These are phyloP conservation scores for Penicillium macrosclerotiorum DNA, from an alignment of 495 filamentous ascomycete species.

Conservation along the genomic window DNA sequence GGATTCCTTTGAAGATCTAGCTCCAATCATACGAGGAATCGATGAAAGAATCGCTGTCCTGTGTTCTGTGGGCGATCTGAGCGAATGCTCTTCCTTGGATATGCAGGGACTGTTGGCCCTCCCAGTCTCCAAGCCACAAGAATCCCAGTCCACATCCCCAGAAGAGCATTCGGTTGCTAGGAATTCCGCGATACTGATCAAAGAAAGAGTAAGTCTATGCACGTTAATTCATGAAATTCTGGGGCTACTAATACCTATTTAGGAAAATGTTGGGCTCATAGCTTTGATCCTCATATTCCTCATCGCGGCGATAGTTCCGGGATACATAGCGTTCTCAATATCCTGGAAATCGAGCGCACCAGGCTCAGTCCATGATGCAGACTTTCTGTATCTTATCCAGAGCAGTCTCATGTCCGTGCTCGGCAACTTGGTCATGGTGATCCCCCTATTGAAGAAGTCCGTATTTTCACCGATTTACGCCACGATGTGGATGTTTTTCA, in stretches of 20 bases:
- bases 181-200: background rate
- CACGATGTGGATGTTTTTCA: background rate
- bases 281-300: slow-evolving; percentile 1
- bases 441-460: background rate
- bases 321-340: slow-evolving; percentile 2
- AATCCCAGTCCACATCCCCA: background rate
- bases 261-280: background rate
- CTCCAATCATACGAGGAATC: background rate
- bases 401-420: background rate
- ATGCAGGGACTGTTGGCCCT: background rate
- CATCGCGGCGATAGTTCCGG: background rate
- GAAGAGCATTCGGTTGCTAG: background rate
- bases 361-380: background rate
- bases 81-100: background rate
- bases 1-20: background rate
- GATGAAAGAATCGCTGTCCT: background rate
- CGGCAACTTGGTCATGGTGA: background rate
- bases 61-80: background rate
- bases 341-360: background rate
- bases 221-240: background rate
- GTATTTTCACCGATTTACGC: background rate
- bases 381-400: background rate
- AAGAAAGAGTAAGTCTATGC: background rate
- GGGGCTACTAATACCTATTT: background rate
- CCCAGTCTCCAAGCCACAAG: background rate